Percentiles rank a stretch among this genome's conserved stretches.
These are phyloP conservation scores for Talaromyces proteolyticus DNA, from an alignment of 495 filamentous ascomycete species.

Conservation along the genomic window DNA sequence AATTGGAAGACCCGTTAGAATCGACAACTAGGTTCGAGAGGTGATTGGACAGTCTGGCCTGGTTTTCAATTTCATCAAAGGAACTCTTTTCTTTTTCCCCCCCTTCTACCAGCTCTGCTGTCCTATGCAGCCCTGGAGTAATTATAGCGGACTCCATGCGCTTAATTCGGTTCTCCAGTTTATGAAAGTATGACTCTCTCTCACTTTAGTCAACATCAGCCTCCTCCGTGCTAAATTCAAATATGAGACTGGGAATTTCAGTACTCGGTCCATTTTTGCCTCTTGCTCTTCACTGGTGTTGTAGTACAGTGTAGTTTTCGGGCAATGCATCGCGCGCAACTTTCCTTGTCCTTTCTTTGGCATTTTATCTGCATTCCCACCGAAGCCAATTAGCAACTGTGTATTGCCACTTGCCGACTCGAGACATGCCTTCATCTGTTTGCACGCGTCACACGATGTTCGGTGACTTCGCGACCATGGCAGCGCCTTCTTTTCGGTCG, in stretches of 20 bases:
- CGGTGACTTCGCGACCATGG: not conserved
- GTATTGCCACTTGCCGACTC: not conserved
- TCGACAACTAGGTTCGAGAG: constrained; percentile 1
- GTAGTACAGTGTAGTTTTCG: constrained; percentile 4
- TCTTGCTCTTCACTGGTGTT: constrained; percentile 2
- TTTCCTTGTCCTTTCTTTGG: constrained; percentile 1
- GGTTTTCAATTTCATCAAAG: constrained; percentile 1
- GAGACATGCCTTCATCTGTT: constrained; percentile 3
- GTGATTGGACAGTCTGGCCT: constrained; percentile 3
- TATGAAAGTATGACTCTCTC: constrained; percentile 1
- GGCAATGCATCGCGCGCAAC: not conserved
- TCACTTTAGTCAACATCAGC: not conserved
- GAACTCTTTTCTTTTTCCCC: constrained; percentile 1
- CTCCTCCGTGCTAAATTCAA: not conserved
- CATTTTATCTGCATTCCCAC: constrained; percentile 1
- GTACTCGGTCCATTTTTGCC: not conserved
- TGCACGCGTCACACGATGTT: constrained; percentile 5
- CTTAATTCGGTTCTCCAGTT: constrained; percentile 4
- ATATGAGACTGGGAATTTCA: not conserved
- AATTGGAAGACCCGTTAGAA: constrained; percentile 4
- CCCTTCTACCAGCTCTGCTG: not conserved
- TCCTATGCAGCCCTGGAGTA: not conserved
- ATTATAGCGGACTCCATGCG: constrained; percentile 4
- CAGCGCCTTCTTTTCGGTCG: not conserved
- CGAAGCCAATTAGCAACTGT: not conserved